Evolutionary conservation across 805 yeast species (phyloP), one percentile per base, ranked within the genome.

Genomic region (Blastobotrys mokoenaii): DNA sequence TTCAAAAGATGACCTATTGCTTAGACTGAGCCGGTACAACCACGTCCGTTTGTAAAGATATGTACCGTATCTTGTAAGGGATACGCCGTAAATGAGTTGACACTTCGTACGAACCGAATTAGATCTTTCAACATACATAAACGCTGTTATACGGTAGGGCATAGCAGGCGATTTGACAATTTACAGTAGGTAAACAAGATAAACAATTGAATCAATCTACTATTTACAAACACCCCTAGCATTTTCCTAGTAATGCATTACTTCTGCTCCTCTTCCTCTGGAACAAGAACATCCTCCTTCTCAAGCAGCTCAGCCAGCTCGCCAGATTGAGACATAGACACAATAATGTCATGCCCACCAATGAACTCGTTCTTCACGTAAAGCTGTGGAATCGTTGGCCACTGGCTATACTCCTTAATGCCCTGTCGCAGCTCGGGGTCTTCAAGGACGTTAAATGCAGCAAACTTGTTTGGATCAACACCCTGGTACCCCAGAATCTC

Each of bases 361-460:
- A 93, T 76, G 61, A 93, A 93, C 62, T 93, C 98, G 54, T 82
- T 80, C 55, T 69, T 66, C 45, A 93, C 87, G 61, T 89, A 93
- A 38, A 93, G 74, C 66, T 93, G 99, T 12, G 99, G 99, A 48
- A 93, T 88, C 0, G 99, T 93, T 46, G 99, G 99, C 99, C 99
- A 93, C 53, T 84, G 82, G 55, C 90, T 80, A 66, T 77, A 93
- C 63, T 93, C 98, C 68, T 93, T 93, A 59, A 93, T 87, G 29
- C 97, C 98, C 40, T 85, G 80, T 67, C 98, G 84, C 51, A 93
- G 75, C 58, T 93, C 97, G 2, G 83, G 79, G 63, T 93, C 98
- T 66, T 93, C 97, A 54, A 93, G 71, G 0, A 93, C 98, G 61
- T 93, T 90, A 67, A 84, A 93, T 16, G 97, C 97, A 35, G 97